phyloP scores from a whole-genome alignment of 2,329 filamentous ascomycete genomes.

The Davidsoniella virescens region DNA sequence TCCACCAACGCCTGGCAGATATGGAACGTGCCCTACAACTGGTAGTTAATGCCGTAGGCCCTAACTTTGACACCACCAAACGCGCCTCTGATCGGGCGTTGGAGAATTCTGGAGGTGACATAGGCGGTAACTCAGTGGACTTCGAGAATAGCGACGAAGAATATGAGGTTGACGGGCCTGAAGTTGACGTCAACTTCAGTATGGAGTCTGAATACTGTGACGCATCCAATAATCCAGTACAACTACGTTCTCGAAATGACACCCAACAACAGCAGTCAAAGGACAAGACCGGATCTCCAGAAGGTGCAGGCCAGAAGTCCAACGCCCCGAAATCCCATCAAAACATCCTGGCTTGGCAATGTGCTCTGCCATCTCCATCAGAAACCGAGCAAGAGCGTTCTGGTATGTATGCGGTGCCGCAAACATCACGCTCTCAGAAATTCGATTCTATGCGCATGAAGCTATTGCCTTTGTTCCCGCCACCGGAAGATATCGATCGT shows the following conservation, averaged over 20 bases:
- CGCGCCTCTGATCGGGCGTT: not conserved
- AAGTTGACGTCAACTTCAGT: not conserved
- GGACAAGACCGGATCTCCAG: too few relatives aligned
- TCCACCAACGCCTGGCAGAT: slow-evolving; percentile 9
- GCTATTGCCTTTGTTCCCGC: slow-evolving; percentile 20
- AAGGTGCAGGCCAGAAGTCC: too few relatives aligned
- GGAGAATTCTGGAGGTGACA: not conserved
- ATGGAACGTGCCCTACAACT: slow-evolving; percentile 10
- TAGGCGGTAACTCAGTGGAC: not conserved
- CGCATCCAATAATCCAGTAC: too few relatives aligned
- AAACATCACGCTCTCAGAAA: slow-evolving; percentile 10
- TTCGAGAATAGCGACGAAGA: slow-evolving; percentile 1
- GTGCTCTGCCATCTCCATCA: slow-evolving; percentile 7
- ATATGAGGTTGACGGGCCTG: not conserved
- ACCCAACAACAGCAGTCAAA: too few relatives aligned
- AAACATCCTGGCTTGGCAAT: slow-evolving; percentile 8
- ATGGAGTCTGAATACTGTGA: too few relatives aligned
- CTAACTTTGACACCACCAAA: not conserved
- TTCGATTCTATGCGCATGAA: slow-evolving; percentile 9
- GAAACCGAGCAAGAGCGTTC: slow-evolving; percentile 1
- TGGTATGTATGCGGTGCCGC: not conserved
- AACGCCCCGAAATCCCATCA: not conserved
- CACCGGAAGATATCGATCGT: slow-evolving; percentile 20
- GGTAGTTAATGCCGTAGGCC: slow-evolving; percentile 7
- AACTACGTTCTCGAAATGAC: too few relatives aligned